Conservation (phyloP, 192 early-diverging fungal species). For the Rhizophlyctis rosea region DNA sequence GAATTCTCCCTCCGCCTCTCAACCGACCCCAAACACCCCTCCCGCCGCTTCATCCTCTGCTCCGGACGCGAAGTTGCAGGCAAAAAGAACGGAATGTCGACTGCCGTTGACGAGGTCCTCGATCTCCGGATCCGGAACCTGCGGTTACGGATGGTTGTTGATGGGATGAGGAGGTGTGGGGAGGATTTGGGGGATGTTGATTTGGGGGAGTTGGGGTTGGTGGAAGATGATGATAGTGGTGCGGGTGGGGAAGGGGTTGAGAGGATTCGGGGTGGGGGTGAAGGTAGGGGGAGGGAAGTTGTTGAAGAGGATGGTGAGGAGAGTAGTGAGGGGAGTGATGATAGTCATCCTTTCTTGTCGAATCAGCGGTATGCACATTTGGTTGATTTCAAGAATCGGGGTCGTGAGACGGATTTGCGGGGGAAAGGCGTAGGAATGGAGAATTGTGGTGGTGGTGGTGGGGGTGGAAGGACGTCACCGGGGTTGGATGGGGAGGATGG, state of each 20-base stretch:
- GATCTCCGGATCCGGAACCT: conserved; percentile 39
- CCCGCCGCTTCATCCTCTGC: conserved; percentile 11
- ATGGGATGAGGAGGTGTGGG: conserved; percentile 24
- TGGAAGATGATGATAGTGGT: conserved; percentile 3
- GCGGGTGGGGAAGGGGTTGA: neutral
- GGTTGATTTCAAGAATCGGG: neutral
- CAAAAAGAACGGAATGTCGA: conserved; percentile 27
- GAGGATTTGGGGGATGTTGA: neutral
- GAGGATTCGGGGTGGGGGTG: too few species aligned
- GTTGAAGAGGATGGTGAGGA: neutral
- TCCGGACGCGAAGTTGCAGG: conserved; percentile 30
- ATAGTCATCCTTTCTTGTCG: neutral
- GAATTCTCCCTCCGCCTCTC: neutral
- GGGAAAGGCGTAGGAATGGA: neutral
- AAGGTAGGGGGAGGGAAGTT: neutral
- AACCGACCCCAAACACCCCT: neutral
- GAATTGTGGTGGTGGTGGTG: too few species aligned
- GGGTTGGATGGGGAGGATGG: too few species aligned
- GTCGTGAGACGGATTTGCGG: conserved; percentile 1
- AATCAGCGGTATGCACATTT: neutral
- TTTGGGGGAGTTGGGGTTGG: conserved; percentile 8
- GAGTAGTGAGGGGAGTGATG: neutral
- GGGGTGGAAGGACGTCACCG: too few species aligned
- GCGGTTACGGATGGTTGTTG: conserved; percentile 26
- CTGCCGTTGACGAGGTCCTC: conserved; percentile 33